Conservation (phyloP, 2,329 filamentous ascomycete genomes). For the Monosporascus sp. region DNA sequence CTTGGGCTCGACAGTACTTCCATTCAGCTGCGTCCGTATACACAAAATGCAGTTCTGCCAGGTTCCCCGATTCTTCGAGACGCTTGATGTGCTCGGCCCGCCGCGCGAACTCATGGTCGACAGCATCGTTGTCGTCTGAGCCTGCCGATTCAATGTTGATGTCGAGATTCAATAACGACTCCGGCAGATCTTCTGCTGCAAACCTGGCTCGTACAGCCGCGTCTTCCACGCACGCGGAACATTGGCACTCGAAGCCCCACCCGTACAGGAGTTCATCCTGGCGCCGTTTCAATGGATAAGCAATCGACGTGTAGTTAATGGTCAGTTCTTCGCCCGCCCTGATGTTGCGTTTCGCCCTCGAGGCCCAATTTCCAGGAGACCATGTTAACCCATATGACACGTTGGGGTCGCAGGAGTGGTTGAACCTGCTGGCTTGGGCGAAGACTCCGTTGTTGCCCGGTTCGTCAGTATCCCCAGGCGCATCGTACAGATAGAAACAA, state of each 20-base stretch:
- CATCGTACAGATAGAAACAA: neutral
- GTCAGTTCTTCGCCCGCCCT: slow-evolving; percentile 4
- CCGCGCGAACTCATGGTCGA: neutral
- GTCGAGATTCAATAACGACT: neutral
- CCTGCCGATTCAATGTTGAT: neutral
- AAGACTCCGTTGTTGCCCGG: slow-evolving; percentile 1
- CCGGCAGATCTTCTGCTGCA: neutral
- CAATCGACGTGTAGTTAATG: slow-evolving; percentile 3
- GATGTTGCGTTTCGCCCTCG: slow-evolving; percentile 1
- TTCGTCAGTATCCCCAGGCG: neutral
- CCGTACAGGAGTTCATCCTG: rapidly evolving
- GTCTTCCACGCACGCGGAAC: slow-evolving; percentile 1
- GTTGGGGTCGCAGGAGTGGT: slow-evolving; percentile 11
- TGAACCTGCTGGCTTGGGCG: slow-evolving; percentile 6
- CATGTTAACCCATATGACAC: neutral
- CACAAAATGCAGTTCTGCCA: no score
- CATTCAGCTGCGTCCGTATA: no score
- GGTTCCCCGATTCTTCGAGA: no score
- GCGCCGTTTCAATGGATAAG: neutral
- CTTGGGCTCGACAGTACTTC: no score
- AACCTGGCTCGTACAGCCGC: no score
- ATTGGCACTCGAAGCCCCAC: slow-evolving; percentile 5
- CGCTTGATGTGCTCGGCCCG: no score
- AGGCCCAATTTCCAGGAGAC: neutral
- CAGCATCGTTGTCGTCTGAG: neutral